Evolutionary conservation across 345 rosid species (phyloP).

Genomic region (Gossypium thurberi): DNA sequence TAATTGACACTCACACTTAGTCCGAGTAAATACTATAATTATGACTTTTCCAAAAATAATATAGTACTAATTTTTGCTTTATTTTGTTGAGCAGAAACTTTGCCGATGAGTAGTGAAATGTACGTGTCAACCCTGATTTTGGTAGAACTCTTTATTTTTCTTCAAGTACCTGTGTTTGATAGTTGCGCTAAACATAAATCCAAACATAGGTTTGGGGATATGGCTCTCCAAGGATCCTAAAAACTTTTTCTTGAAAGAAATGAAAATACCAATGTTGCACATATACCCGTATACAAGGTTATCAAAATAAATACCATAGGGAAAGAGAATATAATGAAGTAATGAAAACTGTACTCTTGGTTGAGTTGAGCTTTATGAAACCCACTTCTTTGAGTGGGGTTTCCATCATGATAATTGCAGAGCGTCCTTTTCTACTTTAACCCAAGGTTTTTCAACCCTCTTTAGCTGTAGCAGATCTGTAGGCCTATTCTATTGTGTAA

Average conservation of each 20-base stretch:
- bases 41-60: no score
- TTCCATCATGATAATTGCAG: neutral
- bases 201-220: no score
- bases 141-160: no score
- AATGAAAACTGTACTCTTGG: neutral
- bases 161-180: no score
- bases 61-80: neutral
- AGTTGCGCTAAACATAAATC: no score
- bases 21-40: no score
- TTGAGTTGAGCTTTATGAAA: neutral
- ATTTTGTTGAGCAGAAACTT: constrained; percentile 1
- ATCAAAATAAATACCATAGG: neutral
- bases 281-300: neutral
- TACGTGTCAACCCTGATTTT: no score
- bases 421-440: constrained; percentile 2
- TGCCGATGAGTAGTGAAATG: neutral
- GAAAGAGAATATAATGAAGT: neutral
- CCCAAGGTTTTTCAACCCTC: neutral
- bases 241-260: no score
- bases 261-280: no score
- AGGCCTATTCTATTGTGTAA: neutral
- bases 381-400: neutral
- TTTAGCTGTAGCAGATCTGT: neutral
- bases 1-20: no score
- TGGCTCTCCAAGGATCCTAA: no score